These are phyloP conservation scores for Telfairia occidentalis DNA, from an alignment of 331 rosid species.

Conservation along the genomic window DNA sequence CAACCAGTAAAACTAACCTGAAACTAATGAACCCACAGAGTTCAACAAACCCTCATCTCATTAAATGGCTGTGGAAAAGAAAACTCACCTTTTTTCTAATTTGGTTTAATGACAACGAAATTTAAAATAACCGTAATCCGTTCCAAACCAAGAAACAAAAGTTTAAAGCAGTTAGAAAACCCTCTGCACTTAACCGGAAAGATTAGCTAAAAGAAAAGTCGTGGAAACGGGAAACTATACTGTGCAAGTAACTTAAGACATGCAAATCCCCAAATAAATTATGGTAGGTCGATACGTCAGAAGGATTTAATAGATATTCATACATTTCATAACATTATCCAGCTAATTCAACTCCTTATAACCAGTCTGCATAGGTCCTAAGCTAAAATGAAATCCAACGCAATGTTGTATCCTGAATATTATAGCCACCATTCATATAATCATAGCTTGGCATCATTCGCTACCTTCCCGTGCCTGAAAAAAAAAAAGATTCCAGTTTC, in stretches of 20 bases:
- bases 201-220: too few relatives aligned
- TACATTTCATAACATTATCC: background rate
- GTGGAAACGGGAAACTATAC: too few relatives aligned
- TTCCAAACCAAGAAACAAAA: too few relatives aligned
- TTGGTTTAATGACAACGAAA: too few relatives aligned
- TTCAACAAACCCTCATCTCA: too few relatives aligned
- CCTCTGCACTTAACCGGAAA: too few relatives aligned
- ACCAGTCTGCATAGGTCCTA: background rate
- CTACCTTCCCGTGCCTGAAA: conserved; percentile 63
- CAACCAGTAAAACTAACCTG: too few relatives aligned
- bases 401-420: background rate
- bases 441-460: background rate
- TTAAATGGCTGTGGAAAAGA: too few relatives aligned
- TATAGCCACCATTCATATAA: background rate
- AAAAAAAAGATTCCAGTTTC: conserved; percentile 11
- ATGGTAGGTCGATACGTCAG: background rate
- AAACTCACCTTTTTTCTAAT: too few relatives aligned
- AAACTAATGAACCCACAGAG: too few relatives aligned
- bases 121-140: too few relatives aligned
- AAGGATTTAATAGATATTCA: background rate
- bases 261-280: background rate
- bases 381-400: background rate
- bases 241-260: background rate
- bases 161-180: too few relatives aligned
- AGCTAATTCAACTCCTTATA: background rate